phyloP scores from a whole-genome alignment of 331 rosid genomes.

The Acacia pycnantha region DNA sequence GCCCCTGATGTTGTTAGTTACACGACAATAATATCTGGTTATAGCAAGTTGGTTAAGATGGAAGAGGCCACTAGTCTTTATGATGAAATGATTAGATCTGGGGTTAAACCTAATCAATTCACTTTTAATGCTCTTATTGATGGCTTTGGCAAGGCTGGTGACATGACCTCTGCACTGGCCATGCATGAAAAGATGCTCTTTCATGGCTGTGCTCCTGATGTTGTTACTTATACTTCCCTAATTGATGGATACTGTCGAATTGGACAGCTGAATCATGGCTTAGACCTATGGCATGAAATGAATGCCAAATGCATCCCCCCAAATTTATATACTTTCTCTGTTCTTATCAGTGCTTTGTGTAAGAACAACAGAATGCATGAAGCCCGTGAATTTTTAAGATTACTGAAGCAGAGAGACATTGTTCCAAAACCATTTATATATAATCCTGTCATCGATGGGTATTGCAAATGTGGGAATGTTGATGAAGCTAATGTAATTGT shows the following conservation, averaged over 20 bases:
- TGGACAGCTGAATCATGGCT: slow-evolving; percentile 56
- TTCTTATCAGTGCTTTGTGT: slow-evolving; percentile 70
- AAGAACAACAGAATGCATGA: slow-evolving; percentile 64
- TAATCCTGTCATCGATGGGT: slow-evolving; percentile 83
- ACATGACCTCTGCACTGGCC: slow-evolving; percentile 55
- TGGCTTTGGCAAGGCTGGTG: slow-evolving; percentile 71
- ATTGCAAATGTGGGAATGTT: slow-evolving; percentile 78
- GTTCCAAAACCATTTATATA: slow-evolving; percentile 61
- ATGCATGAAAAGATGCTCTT: slow-evolving; percentile 54
- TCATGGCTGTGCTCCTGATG: slow-evolving; percentile 59
- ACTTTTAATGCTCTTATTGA: slow-evolving; percentile 71
- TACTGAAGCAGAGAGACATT: slow-evolving; percentile 46
- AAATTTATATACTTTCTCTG: slow-evolving; percentile 67
- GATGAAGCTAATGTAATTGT: slow-evolving; percentile 75
- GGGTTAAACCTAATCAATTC: slow-evolving; percentile 52
- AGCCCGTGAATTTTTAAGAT: slow-evolving; percentile 58
- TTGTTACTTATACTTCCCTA: slow-evolving; percentile 70
- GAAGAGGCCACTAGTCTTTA: slow-evolving; percentile 58
- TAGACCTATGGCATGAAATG: slow-evolving; percentile 75
- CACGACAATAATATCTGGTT: slow-evolving; percentile 72
- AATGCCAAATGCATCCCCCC: slow-evolving; percentile 45
- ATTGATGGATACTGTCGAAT: slow-evolving; percentile 68
- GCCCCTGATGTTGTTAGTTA: slow-evolving; percentile 60
- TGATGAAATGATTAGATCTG: slow-evolving; percentile 55
- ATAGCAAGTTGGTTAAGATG: slow-evolving; percentile 66